phyloP scores from a whole-genome alignment of 2,329 filamentous ascomycete genomes.

The Colletotrichum sp. region DNA sequence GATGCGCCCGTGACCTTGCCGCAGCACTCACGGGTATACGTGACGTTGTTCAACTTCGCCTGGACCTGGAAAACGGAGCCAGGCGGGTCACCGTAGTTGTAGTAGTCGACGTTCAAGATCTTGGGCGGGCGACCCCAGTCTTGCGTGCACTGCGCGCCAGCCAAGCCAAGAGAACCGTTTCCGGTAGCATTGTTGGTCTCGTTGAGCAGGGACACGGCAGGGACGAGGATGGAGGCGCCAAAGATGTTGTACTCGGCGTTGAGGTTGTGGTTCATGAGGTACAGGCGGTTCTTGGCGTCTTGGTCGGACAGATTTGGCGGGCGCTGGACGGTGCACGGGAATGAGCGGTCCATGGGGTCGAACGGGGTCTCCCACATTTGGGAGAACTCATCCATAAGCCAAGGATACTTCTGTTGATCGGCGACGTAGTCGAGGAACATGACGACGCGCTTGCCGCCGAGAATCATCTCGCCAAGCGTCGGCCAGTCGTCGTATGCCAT shows the following conservation, averaged over 20 bases:
- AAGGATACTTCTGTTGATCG: slow-evolving; percentile 79
- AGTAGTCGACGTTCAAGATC: slow-evolving; percentile 85
- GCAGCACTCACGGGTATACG: slow-evolving; percentile 66
- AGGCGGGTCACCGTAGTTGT: slow-evolving; percentile 69
- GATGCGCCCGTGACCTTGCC: slow-evolving; percentile 41
- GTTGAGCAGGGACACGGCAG: slow-evolving; percentile 72
- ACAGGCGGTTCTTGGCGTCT: slow-evolving; percentile 68
- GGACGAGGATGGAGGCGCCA: slow-evolving; percentile 69
- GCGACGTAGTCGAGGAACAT: slow-evolving; percentile 87
- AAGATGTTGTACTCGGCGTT: slow-evolving; percentile 78
- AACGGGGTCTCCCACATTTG: slow-evolving; percentile 94
- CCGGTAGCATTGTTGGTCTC: slow-evolving; percentile 73
- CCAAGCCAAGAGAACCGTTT: slow-evolving; percentile 68
- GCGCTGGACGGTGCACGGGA: slow-evolving; percentile 81
- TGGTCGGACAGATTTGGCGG: slow-evolving; percentile 67
- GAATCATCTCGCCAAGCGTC: slow-evolving; percentile 77
- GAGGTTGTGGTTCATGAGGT: slow-evolving; percentile 90
- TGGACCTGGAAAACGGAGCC: slow-evolving; percentile 82
- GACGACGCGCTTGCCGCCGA: slow-evolving; percentile 72
- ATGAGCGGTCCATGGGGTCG: slow-evolving; percentile 66
- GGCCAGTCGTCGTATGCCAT: slow-evolving; percentile 83
- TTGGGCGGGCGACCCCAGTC: slow-evolving; percentile 75
- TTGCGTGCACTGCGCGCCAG: slow-evolving; percentile 64
- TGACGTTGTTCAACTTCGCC: slow-evolving; percentile 73
- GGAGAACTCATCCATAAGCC: slow-evolving; percentile 85